Base-by-base conservation (phyloP, 1,284 basidiomycete genomes). In the Microbotryum scabiosae region DNA sequence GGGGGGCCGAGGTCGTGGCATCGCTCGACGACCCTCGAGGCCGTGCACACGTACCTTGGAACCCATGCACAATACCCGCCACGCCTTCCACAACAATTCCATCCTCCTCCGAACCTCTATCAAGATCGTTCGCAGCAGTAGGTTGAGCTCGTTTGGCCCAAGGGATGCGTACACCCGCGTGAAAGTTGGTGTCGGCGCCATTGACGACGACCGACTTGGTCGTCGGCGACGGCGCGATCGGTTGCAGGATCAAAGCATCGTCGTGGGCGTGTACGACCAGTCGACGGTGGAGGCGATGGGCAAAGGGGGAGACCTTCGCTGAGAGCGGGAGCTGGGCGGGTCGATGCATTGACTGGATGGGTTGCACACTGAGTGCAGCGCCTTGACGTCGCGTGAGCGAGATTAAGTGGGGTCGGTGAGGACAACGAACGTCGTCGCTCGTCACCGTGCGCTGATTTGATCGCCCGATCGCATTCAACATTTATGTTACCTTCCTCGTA, bases 11-110 rank as follows among this genome's bases (percentile, higher is more conserved):
- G 36, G 7, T 18, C 12, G 9, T 46, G 52, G 16, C 21, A 80
- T 85, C 60, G 76, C 82, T 47, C 54, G 52, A 78, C 81, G 56
- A 81, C 81, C 32, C 73, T 73, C 56, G 84, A 80, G 71, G 77
- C 84, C 66, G 76, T 83, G 47, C 36, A 41, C 36, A 78, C 77
- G 62, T 70, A 79, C 60, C 75, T 84, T 65, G 77, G 78, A 51
- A 77, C 76, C 84, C 62, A 70, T 72, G 51, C 73, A 81, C 43
- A 18, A 63, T 10, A n/a, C 66, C 70, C n/a, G 54, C 61, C 18
- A 69, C 43, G 18, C 65, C 64, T 30, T 66, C 62, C 26, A 63
- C 64, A n/a, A 30, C 49, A 30, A 63, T 14, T 10, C 50, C 63
- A 7, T 65, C 60, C 8, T 36, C 55, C 26, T 54, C 44, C 67